phyloP scores from a whole-genome alignment of 2,329 filamentous ascomycete species.

The Simplicillium aogashimaense region DNA sequence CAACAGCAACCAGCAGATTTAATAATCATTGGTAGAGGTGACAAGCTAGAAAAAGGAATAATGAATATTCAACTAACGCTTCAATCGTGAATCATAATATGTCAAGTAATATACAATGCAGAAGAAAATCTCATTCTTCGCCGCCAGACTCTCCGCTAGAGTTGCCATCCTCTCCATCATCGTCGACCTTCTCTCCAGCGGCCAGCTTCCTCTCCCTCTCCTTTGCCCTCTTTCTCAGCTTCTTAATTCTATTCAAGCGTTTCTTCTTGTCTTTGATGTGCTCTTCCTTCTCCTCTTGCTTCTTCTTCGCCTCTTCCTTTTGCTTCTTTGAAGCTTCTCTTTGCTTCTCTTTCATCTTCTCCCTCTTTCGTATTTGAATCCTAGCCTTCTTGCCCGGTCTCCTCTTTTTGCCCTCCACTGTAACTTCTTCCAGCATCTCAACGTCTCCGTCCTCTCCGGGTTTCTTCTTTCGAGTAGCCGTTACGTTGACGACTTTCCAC shows the following conservation, averaged over 20 bases:
- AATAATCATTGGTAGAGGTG: not conserved
- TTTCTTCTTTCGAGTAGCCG: conserved; percentile 8
- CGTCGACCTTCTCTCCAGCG: conserved; percentile 6
- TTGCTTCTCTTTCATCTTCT: conserved; percentile 29
- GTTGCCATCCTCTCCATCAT: conserved; percentile 11
- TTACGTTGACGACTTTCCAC: conserved; percentile 44
- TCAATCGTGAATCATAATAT: not conserved
- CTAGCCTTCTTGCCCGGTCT: conserved; percentile 50
- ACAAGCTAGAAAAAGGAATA: too few relatives aligned
- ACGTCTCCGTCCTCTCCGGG: not conserved
- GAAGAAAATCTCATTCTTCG: not conserved
- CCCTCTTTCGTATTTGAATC: conserved; percentile 37
- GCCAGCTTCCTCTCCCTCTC: conserved; percentile 41
- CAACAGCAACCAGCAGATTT: not conserved
- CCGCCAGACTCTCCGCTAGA: conserved; percentile 10
- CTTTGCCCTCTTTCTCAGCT: conserved; percentile 48
- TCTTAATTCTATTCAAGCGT: conserved; percentile 49
- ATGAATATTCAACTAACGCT: too few relatives aligned
- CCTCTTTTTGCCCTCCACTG: conserved; percentile 22
- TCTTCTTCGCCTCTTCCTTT: conserved; percentile 41
- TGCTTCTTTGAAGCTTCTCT: conserved; percentile 26
- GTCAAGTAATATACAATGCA: not conserved
- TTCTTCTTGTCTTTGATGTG: conserved; percentile 49
- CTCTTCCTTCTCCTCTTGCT: conserved; percentile 32
- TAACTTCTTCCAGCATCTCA: conserved; percentile 9